phyloP scores from a whole-genome alignment of 805 yeast genomes.

The Saccharomycopsis sp. region DNA sequence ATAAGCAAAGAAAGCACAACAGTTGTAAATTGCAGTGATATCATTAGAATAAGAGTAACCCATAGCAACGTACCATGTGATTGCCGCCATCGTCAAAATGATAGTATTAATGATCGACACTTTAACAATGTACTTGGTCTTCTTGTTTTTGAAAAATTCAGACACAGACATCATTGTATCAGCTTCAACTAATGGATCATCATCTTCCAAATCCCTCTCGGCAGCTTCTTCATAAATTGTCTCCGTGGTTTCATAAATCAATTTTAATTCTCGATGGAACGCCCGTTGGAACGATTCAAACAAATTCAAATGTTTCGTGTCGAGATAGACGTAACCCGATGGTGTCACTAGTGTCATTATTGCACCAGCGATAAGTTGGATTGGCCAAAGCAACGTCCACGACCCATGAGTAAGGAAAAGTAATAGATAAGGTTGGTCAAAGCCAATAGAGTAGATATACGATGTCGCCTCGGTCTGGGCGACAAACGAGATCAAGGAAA shows the following conservation, averaged over 20 bases:
- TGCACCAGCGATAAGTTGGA: not conserved
- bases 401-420: slow-evolving; percentile 64
- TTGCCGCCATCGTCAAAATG: slow-evolving; percentile 67
- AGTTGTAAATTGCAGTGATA: slow-evolving; percentile 85
- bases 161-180: not conserved
- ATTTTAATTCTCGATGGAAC: not conserved
- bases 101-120: slow-evolving; percentile 41
- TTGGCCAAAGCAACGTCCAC: slow-evolving; percentile 34
- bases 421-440: slow-evolving; percentile 62
- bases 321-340: not conserved
- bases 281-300: not conserved
- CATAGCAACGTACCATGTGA: slow-evolving; percentile 84
- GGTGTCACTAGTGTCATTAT: not conserved
- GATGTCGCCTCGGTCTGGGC: slow-evolving; percentile 76
- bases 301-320: not conserved
- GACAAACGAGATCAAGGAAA: slow-evolving; percentile 58
- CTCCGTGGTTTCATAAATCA: not conserved
- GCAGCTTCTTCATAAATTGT: slow-evolving; percentile 3
- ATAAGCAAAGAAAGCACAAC: slow-evolving; percentile 84
- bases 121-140: slow-evolving; percentile 41
- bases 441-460: slow-evolving; percentile 47
- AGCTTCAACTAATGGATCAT: not conserved
- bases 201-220: not conserved
- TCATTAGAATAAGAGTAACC: slow-evolving; percentile 74
- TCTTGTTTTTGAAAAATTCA: slow-evolving; percentile 20